These are phyloP conservation scores for Forsythia viridissima DNA, from an alignment of 257 asterid species.

Conservation along the genomic window DNA sequence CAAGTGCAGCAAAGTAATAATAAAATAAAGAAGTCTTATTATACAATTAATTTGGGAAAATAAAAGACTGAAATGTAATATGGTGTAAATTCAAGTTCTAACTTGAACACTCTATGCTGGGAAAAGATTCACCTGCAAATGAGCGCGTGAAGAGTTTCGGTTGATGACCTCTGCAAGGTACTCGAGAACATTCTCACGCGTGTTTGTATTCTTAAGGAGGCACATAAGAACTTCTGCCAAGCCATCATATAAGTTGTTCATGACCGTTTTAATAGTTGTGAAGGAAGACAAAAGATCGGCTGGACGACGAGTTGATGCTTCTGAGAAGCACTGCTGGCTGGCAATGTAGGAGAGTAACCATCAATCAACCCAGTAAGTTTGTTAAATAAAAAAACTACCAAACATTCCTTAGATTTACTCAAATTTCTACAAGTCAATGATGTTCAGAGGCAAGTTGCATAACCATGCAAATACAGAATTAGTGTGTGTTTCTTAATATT, in stretches of 20 bases:
- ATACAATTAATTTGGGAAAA: background rate
- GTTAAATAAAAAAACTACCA: background rate
- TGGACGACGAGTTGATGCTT: constrained; percentile 77
- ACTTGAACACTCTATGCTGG: background rate
- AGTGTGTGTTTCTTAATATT: background rate
- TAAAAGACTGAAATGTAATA: constrained; percentile 1
- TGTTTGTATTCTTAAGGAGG: constrained; percentile 74
- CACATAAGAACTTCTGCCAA: constrained; percentile 72
- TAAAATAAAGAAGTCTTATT: constrained; percentile 2
- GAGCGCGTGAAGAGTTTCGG: constrained; percentile 86
- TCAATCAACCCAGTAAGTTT: constrained; percentile 24
- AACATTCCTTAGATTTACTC: background rate
- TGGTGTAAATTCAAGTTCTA: background rate
- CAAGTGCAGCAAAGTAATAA: constrained; percentile 15
- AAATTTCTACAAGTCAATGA: background rate
- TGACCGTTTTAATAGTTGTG: constrained; percentile 84
- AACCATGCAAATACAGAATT: background rate
- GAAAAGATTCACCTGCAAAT: constrained; percentile 61
- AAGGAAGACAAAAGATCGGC: constrained; percentile 91
- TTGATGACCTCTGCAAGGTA: constrained; percentile 91
- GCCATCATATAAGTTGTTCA: constrained; percentile 82
- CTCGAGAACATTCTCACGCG: constrained; percentile 83
- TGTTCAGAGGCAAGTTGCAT: background rate
- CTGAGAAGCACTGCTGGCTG: constrained; percentile 95
- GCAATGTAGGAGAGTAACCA: constrained; percentile 30